Conservation (phyloP, 1,284 basidiomycete species). For the Irpex lacteus region DNA sequence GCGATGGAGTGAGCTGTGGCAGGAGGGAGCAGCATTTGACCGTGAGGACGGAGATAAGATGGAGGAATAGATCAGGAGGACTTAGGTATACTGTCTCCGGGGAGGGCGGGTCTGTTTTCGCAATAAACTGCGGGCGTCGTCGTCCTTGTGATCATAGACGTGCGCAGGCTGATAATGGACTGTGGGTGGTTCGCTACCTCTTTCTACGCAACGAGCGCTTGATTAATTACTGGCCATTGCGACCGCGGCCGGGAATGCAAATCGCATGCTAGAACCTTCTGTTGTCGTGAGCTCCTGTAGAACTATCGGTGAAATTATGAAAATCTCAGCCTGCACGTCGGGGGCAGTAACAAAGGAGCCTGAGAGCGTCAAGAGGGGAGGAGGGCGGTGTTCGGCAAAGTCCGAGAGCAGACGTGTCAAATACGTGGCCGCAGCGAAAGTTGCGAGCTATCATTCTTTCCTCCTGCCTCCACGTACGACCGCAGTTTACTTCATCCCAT, state of each 20-base stretch:
- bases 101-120: neutral
- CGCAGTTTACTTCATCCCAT: constrained; percentile 23
- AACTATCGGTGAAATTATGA: constrained; percentile 3
- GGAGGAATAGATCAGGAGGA: constrained; percentile 29
- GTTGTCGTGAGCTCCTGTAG: neutral
- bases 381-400: constrained; percentile 6
- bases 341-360: neutral
- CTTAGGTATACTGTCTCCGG: neutral
- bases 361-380: neutral
- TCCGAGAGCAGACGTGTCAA: constrained; percentile 10
- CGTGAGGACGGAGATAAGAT: constrained; percentile 26
- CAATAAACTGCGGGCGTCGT: neutral
- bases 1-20: constrained; percentile 69
- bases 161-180: neutral
- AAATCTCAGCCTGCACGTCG: neutral
- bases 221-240: neutral
- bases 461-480: constrained; percentile 32
- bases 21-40: constrained; percentile 16
- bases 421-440: constrained; percentile 14
- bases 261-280: neutral
- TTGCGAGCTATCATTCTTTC: constrained; percentile 13
- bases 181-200: neutral
- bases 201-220: neutral
- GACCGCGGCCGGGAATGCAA: neutral
- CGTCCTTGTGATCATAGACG: neutral